phyloP scores from a whole-genome alignment of 148 eudicot species.

The Euryodendron excelsum region DNA sequence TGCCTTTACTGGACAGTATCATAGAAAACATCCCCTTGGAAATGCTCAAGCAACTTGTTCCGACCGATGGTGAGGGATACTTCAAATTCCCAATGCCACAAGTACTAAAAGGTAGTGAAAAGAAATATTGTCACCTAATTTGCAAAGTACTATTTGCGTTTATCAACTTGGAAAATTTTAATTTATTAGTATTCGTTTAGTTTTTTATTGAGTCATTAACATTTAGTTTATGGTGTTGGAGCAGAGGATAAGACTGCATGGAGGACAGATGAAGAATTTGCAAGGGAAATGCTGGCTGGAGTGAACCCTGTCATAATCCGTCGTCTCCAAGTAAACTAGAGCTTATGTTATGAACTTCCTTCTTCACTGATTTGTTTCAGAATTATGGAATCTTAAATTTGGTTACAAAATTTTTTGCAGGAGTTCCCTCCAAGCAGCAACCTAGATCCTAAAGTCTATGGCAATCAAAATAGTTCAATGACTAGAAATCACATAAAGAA shows the following conservation, averaged over 20 bases:
- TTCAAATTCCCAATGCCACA: conserved; percentile 71
- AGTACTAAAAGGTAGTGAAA: conserved; percentile 58
- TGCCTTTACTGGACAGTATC: conserved; percentile 39
- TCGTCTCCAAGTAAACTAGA: conserved; percentile 45
- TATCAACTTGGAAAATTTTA: background rate
- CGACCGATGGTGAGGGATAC: conserved; percentile 48
- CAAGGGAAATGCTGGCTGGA: conserved; percentile 79
- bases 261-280: conserved; percentile 77
- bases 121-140: background rate
- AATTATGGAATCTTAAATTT: too few relatives aligned
- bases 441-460: conserved; percentile 58
- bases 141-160: too few relatives aligned
- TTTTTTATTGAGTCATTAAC: background rate
- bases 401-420: too few relatives aligned
- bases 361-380: too few relatives aligned
- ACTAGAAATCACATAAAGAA: conserved; percentile 53
- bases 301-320: conserved; percentile 55
- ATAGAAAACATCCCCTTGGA: conserved; percentile 53
- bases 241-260: conserved; percentile 68
- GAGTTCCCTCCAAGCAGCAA: conserved; percentile 68
- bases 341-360: too few relatives aligned
- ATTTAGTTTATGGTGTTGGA: conserved; percentile 7
- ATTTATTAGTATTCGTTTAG: background rate
- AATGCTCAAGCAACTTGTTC: conserved; percentile 47
- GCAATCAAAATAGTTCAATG: conserved; percentile 67